A percentile compares a stretch with the other conserved stretches of the same genome.
These are phyloP conservation scores for Aphanoascus verrucosus DNA, from an alignment of 2,329 filamentous ascomycete genomes.

Conservation along the genomic window DNA sequence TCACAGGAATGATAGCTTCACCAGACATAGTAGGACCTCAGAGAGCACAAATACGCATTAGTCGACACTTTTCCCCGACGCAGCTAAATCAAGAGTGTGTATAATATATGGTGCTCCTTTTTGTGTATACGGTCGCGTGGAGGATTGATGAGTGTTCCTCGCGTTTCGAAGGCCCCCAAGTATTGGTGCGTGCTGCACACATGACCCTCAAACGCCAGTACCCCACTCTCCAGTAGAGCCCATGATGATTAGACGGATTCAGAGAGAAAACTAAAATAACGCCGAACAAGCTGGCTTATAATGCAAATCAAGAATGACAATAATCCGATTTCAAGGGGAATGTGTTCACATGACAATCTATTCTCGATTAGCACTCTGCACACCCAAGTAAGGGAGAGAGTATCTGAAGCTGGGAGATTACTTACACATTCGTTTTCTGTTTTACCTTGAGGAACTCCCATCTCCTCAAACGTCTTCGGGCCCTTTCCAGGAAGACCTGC, in stretches of 20 bases:
- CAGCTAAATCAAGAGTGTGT: background rate
- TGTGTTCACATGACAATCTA: constrained; percentile 21
- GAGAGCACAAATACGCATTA: background rate
- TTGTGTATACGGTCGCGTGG: background rate
- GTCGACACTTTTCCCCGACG: background rate
- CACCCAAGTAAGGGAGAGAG: background rate
- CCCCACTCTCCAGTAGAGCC: background rate
- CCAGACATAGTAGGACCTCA: background rate
- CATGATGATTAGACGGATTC: background rate
- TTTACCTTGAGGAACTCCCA: constrained; percentile 82
- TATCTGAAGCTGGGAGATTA: constrained; percentile 13
- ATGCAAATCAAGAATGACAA: background rate
- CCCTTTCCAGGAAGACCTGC: constrained; percentile 53
- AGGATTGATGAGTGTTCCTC: background rate
- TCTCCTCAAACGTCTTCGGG: constrained; percentile 93
- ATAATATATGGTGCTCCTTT: constrained; percentile 6
- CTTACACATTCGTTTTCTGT: constrained; percentile 84
- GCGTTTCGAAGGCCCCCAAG: background rate
- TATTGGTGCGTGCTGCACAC: background rate
- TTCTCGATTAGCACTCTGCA: constrained; percentile 4
- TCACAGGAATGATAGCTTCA: background rate
- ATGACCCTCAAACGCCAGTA: constrained; percentile 4
- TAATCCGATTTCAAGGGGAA: background rate
- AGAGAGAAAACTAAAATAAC: background rate
- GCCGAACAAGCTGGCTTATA: constrained; percentile 3